phyloP scores from a whole-genome alignment of 1,284 basidiomycete species.

The Cutaneotrichosporon mucoides region DNA sequence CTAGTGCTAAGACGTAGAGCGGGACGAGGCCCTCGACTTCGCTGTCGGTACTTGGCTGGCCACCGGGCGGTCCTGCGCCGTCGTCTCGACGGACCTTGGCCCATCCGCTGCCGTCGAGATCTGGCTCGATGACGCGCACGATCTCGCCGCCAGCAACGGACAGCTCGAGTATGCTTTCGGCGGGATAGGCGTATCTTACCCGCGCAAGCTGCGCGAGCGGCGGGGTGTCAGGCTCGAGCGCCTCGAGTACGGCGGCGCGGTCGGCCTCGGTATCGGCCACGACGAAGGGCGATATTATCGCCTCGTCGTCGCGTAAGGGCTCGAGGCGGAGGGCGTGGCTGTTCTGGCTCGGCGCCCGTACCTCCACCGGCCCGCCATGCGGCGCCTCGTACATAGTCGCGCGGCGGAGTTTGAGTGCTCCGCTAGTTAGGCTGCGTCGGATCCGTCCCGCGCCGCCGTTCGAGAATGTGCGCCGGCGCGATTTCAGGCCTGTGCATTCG shows the following conservation, averaged over 20 bases:
- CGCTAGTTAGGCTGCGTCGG: slow-evolving; percentile 13
- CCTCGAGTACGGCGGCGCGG: slow-evolving; percentile 12
- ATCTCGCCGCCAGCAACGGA: slow-evolving; percentile 12
- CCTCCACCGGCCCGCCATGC: slow-evolving; percentile 14
- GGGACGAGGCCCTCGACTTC: slow-evolving; percentile 19
- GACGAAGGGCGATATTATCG: slow-evolving; percentile 21
- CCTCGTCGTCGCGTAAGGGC: slow-evolving; percentile 21
- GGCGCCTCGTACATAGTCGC: slow-evolving; percentile 11
- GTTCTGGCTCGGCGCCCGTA: not conserved
- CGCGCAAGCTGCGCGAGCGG: slow-evolving; percentile 9
- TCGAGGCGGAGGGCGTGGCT: not conserved
- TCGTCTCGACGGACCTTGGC: slow-evolving; percentile 9
- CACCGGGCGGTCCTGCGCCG: no score
- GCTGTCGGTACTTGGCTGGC: no score
- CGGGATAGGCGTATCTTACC: slow-evolving; percentile 8
- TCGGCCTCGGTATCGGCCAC: slow-evolving; percentile 5
- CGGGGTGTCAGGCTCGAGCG: not conserved
- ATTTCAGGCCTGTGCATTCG: slow-evolving; percentile 18
- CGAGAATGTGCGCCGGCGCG: slow-evolving; percentile 2
- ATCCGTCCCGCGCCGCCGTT: slow-evolving; percentile 1
- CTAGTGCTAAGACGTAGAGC: slow-evolving; percentile 6
- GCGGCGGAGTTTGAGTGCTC: slow-evolving; percentile 8
- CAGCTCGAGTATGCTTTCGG: slow-evolving; percentile 7
- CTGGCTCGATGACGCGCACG: slow-evolving; percentile 20
- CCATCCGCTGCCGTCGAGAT: slow-evolving; percentile 22